phyloP scores from a whole-genome alignment of 2,329 filamentous ascomycete species.

The Penicillium italicum region DNA sequence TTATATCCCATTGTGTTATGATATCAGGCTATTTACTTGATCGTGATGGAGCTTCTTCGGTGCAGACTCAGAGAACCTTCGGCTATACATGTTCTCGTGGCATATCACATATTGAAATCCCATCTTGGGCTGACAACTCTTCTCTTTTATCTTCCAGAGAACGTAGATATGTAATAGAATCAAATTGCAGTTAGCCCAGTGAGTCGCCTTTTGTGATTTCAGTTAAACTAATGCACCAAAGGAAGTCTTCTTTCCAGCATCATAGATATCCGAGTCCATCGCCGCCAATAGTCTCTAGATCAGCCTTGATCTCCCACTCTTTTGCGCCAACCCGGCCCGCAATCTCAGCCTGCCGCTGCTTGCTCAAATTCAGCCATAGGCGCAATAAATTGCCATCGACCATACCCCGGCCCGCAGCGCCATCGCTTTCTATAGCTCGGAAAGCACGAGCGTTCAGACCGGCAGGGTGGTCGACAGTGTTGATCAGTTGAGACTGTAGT shows the following conservation, averaged over 20 bases:
- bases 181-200: neutral
- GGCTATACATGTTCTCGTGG: conserved; percentile 1
- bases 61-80: neutral
- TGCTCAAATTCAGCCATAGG: conserved; percentile 72
- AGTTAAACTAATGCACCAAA: neutral
- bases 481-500: conserved; percentile 74
- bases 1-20: conserved; percentile 30
- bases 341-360: conserved; percentile 67
- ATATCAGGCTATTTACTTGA: conserved; percentile 22
- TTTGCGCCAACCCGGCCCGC: conserved; percentile 68
- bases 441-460: conserved; percentile 82
- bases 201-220: neutral
- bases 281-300: conserved; percentile 64
- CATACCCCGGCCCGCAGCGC: conserved; percentile 57
- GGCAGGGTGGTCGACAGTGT: conserved; percentile 69
- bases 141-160: neutral
- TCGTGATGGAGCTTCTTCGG: neutral
- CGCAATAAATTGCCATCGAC: conserved; percentile 75
- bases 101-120: conserved; percentile 9
- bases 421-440: conserved; percentile 55
- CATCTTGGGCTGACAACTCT: neutral
- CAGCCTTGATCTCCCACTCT: conserved; percentile 64
- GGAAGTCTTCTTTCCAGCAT: neutral
- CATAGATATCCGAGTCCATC: conserved; percentile 54
- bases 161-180: neutral